Evolutionary conservation across 257 asterid species (phyloP), one percentile per base, ranked within the genome.

Genomic region (Fraxinus cuspidata): DNA sequence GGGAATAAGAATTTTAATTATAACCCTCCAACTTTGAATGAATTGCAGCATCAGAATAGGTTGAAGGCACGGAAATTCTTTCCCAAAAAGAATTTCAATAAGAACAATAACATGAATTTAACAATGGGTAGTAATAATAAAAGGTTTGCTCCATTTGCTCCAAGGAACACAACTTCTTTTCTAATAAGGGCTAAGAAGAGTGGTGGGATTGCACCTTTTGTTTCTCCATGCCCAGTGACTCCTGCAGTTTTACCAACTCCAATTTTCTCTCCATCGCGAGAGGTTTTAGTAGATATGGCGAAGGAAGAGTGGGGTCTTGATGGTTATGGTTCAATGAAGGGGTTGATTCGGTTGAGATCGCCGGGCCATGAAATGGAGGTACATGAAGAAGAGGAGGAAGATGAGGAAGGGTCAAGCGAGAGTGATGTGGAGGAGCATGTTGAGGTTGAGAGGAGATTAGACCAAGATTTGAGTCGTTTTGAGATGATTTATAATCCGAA

Each of bases 241-340:
- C 93, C 93, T 6, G 80, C 93, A 18, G 83, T 87, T 35, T 79
- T 89, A 72, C 91, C 89, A 8, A 89, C 93, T 0, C 93, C 91
- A 4, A 72, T 82, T 7, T 80, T 87, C 72, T 89, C 93, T 16
- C 93, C 93, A 13, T 80, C 88, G 7, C 80, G 85, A 47, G 93
- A 89, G 69, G 83, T 83, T 60, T 68, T 87, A 76, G 89, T 82
- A 71, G 90, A 89, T 70, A 84, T 81, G 82, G 93, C 90, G 0
- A 86, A 84, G 83, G 91, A 87, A 73, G 90, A 87, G 79, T 89
- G 91, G 93, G 93, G 93, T 28, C 89, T 87, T 18, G 90, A 89
- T 77, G 93, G 89, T 15, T 89, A 89, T 70, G 93, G 93, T 29
- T 85, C 93, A 5, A 89, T 89, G 93, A 87, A 85, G 81, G 93